phyloP scores from a whole-genome alignment of 2,329 filamentous ascomycete genomes.

The Nothophoma quercina region DNA sequence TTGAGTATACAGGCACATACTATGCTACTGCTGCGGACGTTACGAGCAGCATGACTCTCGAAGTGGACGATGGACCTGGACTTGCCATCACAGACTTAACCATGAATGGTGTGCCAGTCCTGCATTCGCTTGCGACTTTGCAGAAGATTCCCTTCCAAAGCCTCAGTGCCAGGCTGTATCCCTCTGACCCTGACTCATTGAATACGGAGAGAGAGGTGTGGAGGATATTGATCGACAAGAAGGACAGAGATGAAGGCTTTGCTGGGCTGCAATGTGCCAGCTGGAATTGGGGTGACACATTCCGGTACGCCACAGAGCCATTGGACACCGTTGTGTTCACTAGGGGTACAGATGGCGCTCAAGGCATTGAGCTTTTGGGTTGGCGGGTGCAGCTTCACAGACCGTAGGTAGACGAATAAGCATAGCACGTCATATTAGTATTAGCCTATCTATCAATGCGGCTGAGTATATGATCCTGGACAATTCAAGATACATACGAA shows the following conservation, averaged over 20 bases:
- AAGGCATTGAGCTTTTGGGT: slow-evolving; percentile 24
- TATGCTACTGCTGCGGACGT: background rate
- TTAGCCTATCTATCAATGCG: slow-evolving; percentile 1
- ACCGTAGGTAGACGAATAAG: background rate
- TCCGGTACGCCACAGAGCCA: slow-evolving; percentile 28
- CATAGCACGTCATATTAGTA: background rate
- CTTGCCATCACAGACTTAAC: slow-evolving; percentile 23
- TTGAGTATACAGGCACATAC: slow-evolving; percentile 33
- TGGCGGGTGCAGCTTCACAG: slow-evolving; percentile 23
- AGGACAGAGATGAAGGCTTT: slow-evolving; percentile 14
- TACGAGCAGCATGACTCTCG: slow-evolving; percentile 17
- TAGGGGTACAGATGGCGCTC: slow-evolving; percentile 3
- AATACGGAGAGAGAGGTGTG: slow-evolving; percentile 22
- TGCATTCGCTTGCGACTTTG: slow-evolving; percentile 22
- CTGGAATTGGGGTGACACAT: slow-evolving; percentile 30
- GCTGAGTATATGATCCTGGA: background rate
- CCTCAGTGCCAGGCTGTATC: slow-evolving; percentile 33
- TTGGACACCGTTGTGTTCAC: slow-evolving; percentile 32
- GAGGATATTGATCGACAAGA: slow-evolving; percentile 28
- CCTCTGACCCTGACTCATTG: slow-evolving; percentile 30
- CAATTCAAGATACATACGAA: background rate
- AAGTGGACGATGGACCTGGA: slow-evolving; percentile 33
- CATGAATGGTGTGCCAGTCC: slow-evolving; percentile 27
- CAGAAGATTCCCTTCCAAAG: slow-evolving; percentile 10
- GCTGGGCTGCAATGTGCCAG: slow-evolving; percentile 31